Evolutionary conservation across 345 rosid genomes (phyloP), one percentile per base, ranked within the genome.

Genomic region (Syzygium aromaticum): DNA sequence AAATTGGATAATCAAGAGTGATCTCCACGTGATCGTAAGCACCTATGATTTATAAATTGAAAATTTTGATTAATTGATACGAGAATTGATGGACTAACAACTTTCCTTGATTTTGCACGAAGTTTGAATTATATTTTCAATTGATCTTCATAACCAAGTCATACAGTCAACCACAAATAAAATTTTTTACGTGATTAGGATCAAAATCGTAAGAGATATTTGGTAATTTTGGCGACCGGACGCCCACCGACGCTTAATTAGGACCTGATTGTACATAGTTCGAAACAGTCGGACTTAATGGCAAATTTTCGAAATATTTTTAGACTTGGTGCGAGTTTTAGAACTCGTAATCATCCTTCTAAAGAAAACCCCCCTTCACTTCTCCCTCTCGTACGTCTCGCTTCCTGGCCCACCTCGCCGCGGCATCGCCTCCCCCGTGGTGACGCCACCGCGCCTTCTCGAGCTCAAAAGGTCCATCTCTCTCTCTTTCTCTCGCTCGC

Each of bases 101-200:
- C 30, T 64, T 19, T 28, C 77, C 10, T 63, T 8, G 40, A 28
- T 15, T 63, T 63, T 63, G 21, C 33, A 7, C 14, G 40, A 15
- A 63, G 14, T 16, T 63, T 0, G 15, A 19, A 28, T 27, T 63
- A 28, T 28, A 3, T 5, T 28, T 15, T 63, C 0, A 3, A 63
- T 15, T 63, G 33, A 63, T 63, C 40, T 7, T 63, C 40, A 15
- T 28, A 14, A 63, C 3, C 40, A 28, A 63, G 3, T 19, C 77
- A 3, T 16, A 15, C 1, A 16, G 16, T 30, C 22, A 5, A 64
- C 3, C 21, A 30, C 16, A 1, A 30, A 64, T 30, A 30, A 64
- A 7, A 3, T n/a, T 0, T 7, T 17, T 8, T 33, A 0, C 1
- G 2, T 17, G 23, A 30, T 33, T 67, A 67, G 4, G 78, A 67